Evolutionary conservation across 495 filamentous ascomycete species (phyloP).

Genomic region (Aspergillus biplanus): DNA sequence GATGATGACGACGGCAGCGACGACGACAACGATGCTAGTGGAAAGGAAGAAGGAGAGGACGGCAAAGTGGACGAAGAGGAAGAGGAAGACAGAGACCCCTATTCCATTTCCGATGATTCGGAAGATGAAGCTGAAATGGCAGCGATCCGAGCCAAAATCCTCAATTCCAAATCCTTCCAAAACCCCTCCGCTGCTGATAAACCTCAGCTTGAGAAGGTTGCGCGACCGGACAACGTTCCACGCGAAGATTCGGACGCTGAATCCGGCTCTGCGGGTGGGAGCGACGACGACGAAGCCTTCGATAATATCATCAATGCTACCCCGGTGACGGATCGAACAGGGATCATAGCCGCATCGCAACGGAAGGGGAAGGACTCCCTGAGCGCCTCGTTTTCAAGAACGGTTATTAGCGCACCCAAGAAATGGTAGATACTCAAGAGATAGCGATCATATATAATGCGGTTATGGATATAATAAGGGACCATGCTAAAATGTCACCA

Average conservation of each 20-base stretch:
- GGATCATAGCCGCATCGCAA: slow-evolving; percentile 65
- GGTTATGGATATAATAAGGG: too few species aligned
- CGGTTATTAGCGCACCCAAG: slow-evolving; percentile 62
- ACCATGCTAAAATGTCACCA: slow-evolving; percentile 1
- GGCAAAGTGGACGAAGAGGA: slow-evolving; percentile 54
- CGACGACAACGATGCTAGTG: slow-evolving; percentile 32
- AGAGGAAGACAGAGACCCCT: slow-evolving; percentile 62
- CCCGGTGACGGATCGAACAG: slow-evolving; percentile 79
- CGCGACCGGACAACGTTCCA: slow-evolving; percentile 42
- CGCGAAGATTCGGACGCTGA: slow-evolving; percentile 72
- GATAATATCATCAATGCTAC: slow-evolving; percentile 92
- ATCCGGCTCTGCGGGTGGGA: slow-evolving; percentile 68
- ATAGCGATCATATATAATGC: too few species aligned
- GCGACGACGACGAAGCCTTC: slow-evolving; percentile 67
- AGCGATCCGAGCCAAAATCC: slow-evolving; percentile 79
- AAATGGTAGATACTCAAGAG: slow-evolving; percentile 46
- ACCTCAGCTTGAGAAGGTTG: slow-evolving; percentile 57
- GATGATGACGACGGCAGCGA: slow-evolving; percentile 19
- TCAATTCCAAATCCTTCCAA: slow-evolving; percentile 84
- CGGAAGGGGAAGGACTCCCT: slow-evolving; percentile 46
- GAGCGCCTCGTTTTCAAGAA: slow-evolving; percentile 66
- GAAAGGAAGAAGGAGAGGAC: slow-evolving; percentile 52
- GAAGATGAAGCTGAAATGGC: slow-evolving; percentile 91
- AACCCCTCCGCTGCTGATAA: slow-evolving; percentile 60
- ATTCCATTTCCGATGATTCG: slow-evolving; percentile 74